Percentiles rank a stretch among this genome's conserved stretches.
These are phyloP conservation scores for Larix sibirica DNA, from an alignment of 83 land plant genomes.

Conservation along the genomic window DNA sequence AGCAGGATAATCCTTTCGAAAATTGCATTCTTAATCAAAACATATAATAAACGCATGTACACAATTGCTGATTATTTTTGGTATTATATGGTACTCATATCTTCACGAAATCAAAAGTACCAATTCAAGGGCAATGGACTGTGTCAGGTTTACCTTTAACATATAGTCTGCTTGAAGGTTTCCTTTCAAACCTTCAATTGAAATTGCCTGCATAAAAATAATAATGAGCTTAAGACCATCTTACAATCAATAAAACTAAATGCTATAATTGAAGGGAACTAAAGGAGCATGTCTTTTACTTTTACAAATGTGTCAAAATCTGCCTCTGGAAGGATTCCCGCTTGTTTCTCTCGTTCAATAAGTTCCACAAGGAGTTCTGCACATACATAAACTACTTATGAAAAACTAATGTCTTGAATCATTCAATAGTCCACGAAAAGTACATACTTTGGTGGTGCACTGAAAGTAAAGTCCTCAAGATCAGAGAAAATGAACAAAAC, in stretches of 20 bases:
- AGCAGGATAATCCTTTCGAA: background rate
- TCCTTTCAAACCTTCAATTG: slow-evolving; percentile 32
- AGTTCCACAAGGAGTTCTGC: slow-evolving; percentile 61
- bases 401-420: background rate
- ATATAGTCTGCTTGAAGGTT: slow-evolving; percentile 46
- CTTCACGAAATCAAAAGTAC: background rate
- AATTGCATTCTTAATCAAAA: background rate
- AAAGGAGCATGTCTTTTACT: slow-evolving; percentile 21
- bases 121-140: background rate
- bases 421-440: background rate
- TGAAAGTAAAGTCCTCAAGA: slow-evolving; percentile 3
- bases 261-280: background rate
- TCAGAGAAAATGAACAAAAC: slow-evolving; percentile 4
- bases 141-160: slow-evolving; percentile 24
- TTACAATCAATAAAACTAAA: background rate
- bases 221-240: background rate
- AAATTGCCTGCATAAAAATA: slow-evolving; percentile 32
- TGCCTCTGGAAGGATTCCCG: slow-evolving; percentile 63
- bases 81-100: background rate
- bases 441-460: background rate
- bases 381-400: slow-evolving; percentile 5
- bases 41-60: background rate
- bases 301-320: slow-evolving; percentile 67
- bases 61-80: background rate
- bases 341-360: slow-evolving; percentile 52